phyloP scores from a whole-genome alignment of 73 alveolate genomes.

The Symbiodinium pilosum region DNA sequence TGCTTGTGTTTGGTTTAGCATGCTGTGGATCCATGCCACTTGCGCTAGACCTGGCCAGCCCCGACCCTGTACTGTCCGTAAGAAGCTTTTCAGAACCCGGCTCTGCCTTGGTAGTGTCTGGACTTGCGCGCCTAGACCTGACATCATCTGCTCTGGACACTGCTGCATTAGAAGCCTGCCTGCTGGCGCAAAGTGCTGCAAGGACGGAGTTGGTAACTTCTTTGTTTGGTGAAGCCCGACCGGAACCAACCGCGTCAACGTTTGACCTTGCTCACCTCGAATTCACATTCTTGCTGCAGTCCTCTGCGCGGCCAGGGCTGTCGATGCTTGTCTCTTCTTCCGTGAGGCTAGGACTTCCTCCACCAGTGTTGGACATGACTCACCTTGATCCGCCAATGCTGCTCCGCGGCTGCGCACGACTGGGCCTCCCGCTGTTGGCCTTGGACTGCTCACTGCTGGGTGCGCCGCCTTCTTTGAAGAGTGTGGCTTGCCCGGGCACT shows the following conservation, averaged over 20 bases:
- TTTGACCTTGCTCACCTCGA: not conserved
- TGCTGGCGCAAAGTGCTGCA: slow-evolving; percentile 9
- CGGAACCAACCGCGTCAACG: not conserved
- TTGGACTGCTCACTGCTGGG: not conserved
- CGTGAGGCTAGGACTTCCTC: not conserved
- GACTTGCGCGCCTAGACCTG: not conserved
- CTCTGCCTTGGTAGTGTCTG: not conserved
- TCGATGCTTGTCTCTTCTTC: not conserved
- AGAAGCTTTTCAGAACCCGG: not conserved
- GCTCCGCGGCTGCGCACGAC: not conserved
- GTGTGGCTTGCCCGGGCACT: not conserved
- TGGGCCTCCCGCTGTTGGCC: not conserved
- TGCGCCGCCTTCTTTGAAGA: not conserved
- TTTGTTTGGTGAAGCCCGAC: not conserved
- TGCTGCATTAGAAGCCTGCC: not conserved
- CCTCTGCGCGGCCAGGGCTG: not conserved
- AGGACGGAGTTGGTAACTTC: not conserved
- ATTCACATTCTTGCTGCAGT: not conserved
- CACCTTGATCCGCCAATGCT: not conserved
- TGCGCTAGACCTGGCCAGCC: not conserved
- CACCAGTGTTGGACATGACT: not conserved
- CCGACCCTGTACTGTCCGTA: not conserved
- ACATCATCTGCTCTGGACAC: not conserved
- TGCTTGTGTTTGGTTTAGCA: not conserved
- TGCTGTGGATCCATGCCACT: not conserved